Evolutionary conservation across 2,329 filamentous ascomycete genomes (phyloP).

Genomic region (Whalleya microplaca): DNA sequence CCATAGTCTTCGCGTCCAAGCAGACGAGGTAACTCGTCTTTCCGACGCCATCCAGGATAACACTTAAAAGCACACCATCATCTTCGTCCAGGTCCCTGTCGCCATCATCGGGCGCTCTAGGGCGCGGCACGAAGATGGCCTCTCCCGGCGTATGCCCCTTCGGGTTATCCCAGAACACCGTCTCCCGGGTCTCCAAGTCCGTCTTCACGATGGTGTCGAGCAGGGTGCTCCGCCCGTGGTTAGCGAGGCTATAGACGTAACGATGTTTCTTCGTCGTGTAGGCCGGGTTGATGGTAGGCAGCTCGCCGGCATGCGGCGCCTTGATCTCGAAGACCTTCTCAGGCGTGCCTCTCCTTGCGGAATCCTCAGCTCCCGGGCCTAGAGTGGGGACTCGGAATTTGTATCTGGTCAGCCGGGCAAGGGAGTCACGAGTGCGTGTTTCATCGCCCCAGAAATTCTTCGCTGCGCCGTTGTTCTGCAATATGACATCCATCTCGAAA

Average conservation of each 20-base stretch:
- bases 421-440: slow-evolving; percentile 41
- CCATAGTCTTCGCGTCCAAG: slow-evolving; percentile 64
- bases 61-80: slow-evolving; percentile 40
- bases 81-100: slow-evolving; percentile 56
- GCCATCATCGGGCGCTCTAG: slow-evolving; percentile 31
- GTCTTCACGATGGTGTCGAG: slow-evolving; percentile 69
- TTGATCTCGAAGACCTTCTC: slow-evolving; percentile 50
- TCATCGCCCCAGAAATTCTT: slow-evolving; percentile 48
- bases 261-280: slow-evolving; percentile 57
- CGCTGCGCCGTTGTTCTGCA: slow-evolving; percentile 54
- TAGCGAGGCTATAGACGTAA: slow-evolving; percentile 62
- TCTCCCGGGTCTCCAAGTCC: slow-evolving; percentile 57
- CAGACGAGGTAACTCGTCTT: slow-evolving; percentile 68
- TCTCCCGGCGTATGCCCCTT: slow-evolving; percentile 69
- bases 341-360: neutral
- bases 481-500: slow-evolving; percentile 72
- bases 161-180: slow-evolving; percentile 59
- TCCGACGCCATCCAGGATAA: slow-evolving; percentile 65
- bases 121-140: slow-evolving; percentile 66
- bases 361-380: neutral
- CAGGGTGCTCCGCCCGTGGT: slow-evolving; percentile 61
- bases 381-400: slow-evolving; percentile 43
- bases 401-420: slow-evolving; percentile 48
- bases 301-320: slow-evolving; percentile 60
- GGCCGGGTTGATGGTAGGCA: slow-evolving; percentile 67